Evolutionary conservation across 1,284 basidiomycete species (phyloP), one percentile per base, ranked within the genome.

Genomic region (Melampsora americana): DNA sequence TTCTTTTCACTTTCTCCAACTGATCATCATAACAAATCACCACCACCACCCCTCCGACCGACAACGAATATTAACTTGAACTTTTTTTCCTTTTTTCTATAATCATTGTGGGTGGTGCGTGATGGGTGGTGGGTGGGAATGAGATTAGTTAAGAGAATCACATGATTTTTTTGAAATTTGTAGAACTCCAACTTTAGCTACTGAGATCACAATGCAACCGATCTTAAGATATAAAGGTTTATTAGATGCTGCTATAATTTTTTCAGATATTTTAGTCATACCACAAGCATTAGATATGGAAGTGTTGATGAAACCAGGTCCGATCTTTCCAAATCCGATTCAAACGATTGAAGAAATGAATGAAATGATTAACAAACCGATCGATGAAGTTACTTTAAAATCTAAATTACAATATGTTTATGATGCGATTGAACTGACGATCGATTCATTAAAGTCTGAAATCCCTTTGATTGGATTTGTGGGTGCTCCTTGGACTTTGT

Each of bases 91-190:
- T n/a, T n/a, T n/a, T n/a, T n/a, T n/a, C n/a, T n/a, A n/a, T n/a
- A n/a, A n/a, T n/a, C n/a, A n/a, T n/a, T n/a, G n/a, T n/a, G n/a
- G n/a, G n/a, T n/a, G n/a, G n/a, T n/a, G n/a, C n/a, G n/a, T n/a
- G n/a, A n/a, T n/a, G n/a, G n/a, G n/a, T n/a, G n/a, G n/a, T n/a
- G n/a, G n/a, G n/a, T n/a, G n/a, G n/a, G n/a, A n/a, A n/a, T n/a
- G n/a, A 5, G 23, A 20, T 12, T 88, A 90, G 83, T 85, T 95
- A 50, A 89, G 93, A 78, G 88, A 90, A 82, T 83, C 87, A 35
- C 90, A 97, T 83, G 92, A 90, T 66, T 97, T 97, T 85, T 96
- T 97, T 83, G 90, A 95, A 82, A 87, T 96, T 79, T 97, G 95
- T 84, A 89, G 92, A 79, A 91, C 90, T 0, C 94, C 95, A 28